Evolutionary conservation across 345 rosid genomes (phyloP).

Genomic region (Eucalyptus microcorys): DNA sequence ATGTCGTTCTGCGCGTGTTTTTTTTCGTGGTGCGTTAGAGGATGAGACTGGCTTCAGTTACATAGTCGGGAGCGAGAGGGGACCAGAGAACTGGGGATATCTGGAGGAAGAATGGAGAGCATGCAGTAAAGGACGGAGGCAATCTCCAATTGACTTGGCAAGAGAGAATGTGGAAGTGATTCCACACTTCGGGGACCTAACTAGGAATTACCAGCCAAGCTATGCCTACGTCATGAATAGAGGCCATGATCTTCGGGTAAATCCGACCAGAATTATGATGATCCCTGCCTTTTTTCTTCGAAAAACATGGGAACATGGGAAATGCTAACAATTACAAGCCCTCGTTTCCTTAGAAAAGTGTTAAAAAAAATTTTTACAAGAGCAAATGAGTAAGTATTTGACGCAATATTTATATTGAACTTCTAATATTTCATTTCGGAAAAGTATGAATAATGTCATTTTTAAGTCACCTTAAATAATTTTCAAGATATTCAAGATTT

Average conservation of each 20-base stretch:
- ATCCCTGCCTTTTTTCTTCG: neutral
- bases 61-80: slow-evolving; percentile 18
- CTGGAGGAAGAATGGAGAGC: slow-evolving; percentile 19
- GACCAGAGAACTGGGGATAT: slow-evolving; percentile 42
- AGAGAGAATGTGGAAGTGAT: slow-evolving; percentile 1
- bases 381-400: neutral
- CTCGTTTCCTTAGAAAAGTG: neutral
- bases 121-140: slow-evolving; percentile 17
- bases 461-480: neutral
- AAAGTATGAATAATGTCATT: neutral
- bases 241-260: slow-evolving; percentile 48
- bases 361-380: no score
- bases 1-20: neutral
- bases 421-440: no score
- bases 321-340: neutral
- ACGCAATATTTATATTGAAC: neutral
- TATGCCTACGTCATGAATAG: slow-evolving; percentile 29
- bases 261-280: neutral
- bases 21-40: slow-evolving; percentile 2
- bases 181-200: neutral
- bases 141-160: slow-evolving; percentile 24
- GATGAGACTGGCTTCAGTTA: slow-evolving; percentile 48
- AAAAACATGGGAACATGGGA: neutral
- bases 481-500: neutral
- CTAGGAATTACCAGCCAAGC: slow-evolving; percentile 12